Percentiles rank a stretch among this genome's conserved stretches.
phyloP scores from a whole-genome alignment of 352 stramenopile species.

The Phytophthora aleatoria region DNA sequence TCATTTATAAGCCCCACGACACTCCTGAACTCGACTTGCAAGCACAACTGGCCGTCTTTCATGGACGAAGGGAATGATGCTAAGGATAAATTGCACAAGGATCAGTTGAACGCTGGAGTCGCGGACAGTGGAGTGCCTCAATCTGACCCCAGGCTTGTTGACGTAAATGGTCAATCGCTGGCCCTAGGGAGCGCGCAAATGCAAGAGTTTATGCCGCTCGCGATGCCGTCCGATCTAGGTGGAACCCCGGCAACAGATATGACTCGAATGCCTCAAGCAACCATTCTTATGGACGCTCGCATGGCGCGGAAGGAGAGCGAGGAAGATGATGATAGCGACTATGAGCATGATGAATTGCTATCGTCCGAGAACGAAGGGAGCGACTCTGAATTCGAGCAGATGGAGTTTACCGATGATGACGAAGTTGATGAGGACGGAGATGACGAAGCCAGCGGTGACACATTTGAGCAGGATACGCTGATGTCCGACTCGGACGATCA shows the following conservation, averaged over 20 bases:
- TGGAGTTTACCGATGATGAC: conserved; percentile 75
- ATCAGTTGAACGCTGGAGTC: conserved; percentile 6
- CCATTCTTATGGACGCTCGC: conserved; percentile 11
- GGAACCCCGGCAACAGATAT: neutral
- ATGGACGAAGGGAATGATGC: conserved; percentile 53
- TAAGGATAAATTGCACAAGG: conserved; percentile 28
- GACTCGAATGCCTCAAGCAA: conserved; percentile 16
- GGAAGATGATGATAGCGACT: conserved; percentile 81
- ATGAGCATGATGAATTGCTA: conserved; percentile 82
- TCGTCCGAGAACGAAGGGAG: conserved; percentile 76
- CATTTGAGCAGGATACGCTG: conserved; percentile 21
- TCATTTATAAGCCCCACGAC: conserved; percentile 68
- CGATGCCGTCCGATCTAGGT: conserved; percentile 24
- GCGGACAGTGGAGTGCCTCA: conserved; percentile 1
- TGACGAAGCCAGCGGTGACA: conserved; percentile 21
- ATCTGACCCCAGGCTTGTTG: neutral
- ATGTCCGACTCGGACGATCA: conserved; percentile 37
- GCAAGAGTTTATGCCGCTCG: conserved; percentile 26
- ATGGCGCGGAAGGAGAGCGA: conserved; percentile 33
- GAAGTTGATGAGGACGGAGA: conserved; percentile 44
- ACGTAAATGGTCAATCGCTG: too few species aligned
- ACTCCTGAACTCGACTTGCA: conserved; percentile 70
- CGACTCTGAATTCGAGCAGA: conserved; percentile 78
- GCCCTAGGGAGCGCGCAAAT: conserved; percentile 1
- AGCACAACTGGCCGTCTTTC: conserved; percentile 85